Conservation (phyloP, 2,329 filamentous ascomycete species). For the Verticillium nonalfalfae region DNA sequence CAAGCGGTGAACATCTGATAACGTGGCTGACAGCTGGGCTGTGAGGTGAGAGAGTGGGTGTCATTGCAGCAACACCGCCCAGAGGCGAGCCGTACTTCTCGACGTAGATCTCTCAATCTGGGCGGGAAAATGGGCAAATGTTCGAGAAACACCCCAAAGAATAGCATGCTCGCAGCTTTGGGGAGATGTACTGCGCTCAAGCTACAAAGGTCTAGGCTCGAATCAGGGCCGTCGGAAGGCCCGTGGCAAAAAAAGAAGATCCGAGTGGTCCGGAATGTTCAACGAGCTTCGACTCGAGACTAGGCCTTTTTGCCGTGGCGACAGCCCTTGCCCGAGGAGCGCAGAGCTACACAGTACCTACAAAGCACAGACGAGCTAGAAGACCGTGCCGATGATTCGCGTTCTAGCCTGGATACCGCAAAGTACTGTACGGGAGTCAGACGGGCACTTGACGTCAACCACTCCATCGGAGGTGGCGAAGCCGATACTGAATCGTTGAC, state of each 20-base stretch:
- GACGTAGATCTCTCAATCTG: too few relatives aligned
- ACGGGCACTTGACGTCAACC: background rate
- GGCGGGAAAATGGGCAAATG: background rate
- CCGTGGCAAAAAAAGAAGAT: slow-evolving; percentile 13
- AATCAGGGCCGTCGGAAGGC: slow-evolving; percentile 9
- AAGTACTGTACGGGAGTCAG: background rate
- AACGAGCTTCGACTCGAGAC: background rate
- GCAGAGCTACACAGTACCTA: background rate
- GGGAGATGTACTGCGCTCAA: background rate
- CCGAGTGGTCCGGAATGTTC: slow-evolving; percentile 11
- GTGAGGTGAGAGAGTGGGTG: background rate
- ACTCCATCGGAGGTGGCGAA: slow-evolving; percentile 7
- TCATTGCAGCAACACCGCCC: background rate
- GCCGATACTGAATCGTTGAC: slow-evolving; percentile 3
- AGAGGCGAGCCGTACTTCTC: too few relatives aligned
- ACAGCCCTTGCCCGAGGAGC: background rate
- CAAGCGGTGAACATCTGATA: background rate
- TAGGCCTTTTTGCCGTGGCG: background rate
- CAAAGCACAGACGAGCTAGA: background rate
- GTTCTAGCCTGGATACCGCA: background rate
- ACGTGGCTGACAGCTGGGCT: background rate
- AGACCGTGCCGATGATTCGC: background rate
- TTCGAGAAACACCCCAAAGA: background rate
- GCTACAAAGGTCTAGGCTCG: background rate
- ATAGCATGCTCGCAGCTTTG: background rate